Base-by-base conservation (phyloP, 2,329 filamentous ascomycete genomes). In the Talaromyces sp. region DNA sequence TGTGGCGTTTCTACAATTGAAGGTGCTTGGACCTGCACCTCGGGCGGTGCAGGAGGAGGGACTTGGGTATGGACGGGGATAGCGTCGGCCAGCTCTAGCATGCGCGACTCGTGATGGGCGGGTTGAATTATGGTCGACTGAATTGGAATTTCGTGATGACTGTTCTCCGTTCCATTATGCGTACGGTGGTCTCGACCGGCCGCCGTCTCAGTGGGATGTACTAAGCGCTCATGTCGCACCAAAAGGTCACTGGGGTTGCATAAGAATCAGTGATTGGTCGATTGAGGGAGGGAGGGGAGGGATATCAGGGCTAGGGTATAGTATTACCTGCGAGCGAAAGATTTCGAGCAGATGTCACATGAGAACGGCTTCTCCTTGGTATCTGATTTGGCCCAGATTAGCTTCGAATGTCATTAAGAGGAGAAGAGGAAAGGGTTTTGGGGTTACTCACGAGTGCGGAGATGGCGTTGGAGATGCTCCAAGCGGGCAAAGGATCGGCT, bases 331-430 rank as follows among this genome's bases (percentile, higher is more conserved):
- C 76, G 71, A 9, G 76, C 76, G 63, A 79, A 79, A 16, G 75
- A 77, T 61, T 78, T 79, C 55, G 72, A 72, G 61, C 76, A 79
- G 44, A 78, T 76, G 41, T 78, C 76, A 66, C 76, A 79, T 52
- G 76, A 75, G 56, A 79, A 79, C 10, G 76, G 76, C 53, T 79
- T 79, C 60, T 79, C 76, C 60, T 79, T 79, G 19, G 76, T 79
- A 63, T 79, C 74, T 76, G 60, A 16, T 17, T 55, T 62, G 47
- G 54, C 42, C 58, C 49, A 53, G 37, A 61, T 70, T 65, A 72
- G 65, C 39, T 36, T 36, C 22, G 17, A 42, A 20, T 19, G 16
- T 45, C 45, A 29, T 16, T 36, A n/a, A 51, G 27, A 29, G 33
- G 42, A 45, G 49, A 30, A 24, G 24, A 54, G 49, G 27, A 24